Conservation (phyloP, 2,329 filamentous ascomycete species). For the Xylaria sp. region DNA sequence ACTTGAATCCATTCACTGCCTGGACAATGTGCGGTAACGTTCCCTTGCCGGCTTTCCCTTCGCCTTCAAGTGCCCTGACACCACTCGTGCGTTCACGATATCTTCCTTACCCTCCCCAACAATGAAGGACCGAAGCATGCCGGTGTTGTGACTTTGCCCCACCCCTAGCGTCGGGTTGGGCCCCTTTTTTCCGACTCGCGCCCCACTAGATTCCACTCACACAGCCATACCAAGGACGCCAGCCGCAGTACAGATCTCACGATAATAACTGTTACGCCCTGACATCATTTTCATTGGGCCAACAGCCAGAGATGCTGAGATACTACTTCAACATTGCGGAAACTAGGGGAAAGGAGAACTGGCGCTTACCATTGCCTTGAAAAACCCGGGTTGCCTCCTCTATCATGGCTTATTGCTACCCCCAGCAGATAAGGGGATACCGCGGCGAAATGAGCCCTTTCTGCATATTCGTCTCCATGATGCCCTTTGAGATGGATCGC, state of each 20-base stretch:
- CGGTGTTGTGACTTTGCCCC: slow-evolving; percentile 6
- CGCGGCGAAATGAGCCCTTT: slow-evolving; percentile 13
- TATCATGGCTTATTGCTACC: not conserved
- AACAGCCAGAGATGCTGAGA: not conserved
- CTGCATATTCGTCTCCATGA: not conserved
- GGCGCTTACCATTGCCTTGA: not conserved
- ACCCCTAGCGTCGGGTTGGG: slow-evolving; percentile 10
- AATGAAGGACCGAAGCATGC: slow-evolving; percentile 21
- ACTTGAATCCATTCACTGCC: not conserved
- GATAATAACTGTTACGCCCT: slow-evolving; percentile 5
- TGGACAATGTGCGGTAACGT: not conserved
- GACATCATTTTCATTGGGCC: not conserved
- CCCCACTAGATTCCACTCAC: slow-evolving; percentile 16
- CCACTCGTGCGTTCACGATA: slow-evolving; percentile 10
- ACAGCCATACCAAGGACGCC: slow-evolving; percentile 8
- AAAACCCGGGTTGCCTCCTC: not conserved
- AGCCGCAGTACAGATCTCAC: not conserved
- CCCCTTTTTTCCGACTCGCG: not conserved
- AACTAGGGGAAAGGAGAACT: not conserved
- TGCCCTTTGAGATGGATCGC: not conserved
- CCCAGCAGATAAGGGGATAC: not conserved
- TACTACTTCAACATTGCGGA: not conserved
- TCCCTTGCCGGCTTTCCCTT: not conserved
- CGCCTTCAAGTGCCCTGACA: not conserved
- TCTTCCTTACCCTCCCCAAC: not conserved